Base-by-base conservation (phyloP, 352 stramenopile species). In the Phytophthora pseudosyringae region DNA sequence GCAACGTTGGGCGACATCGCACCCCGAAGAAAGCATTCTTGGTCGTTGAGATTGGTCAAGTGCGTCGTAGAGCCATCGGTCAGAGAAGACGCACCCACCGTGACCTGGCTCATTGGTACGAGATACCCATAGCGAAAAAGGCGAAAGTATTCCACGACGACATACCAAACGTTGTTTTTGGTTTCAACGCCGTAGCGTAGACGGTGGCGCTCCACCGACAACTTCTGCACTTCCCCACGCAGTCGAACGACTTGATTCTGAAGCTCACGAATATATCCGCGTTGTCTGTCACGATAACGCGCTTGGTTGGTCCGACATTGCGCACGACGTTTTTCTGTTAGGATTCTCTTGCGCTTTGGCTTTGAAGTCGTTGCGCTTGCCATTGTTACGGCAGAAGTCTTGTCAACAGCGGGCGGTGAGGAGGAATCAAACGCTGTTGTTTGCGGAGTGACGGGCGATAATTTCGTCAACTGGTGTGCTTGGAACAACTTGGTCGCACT, bases 241-340 rank as follows among this genome's bases (percentile, higher is more conserved):
- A 80, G 54, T 5, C 41, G 9, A 25, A 41, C 21, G 11, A 72
- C 62, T 26, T 29, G 41, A 18, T 58, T 12, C 33, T 74, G 50
- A 3, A 74, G 46, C 2, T 69, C 46, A 3, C 39, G n/a, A 3
- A 36, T 32, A 21, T 60, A 50, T 4, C 44, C 38, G 9, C 45
- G 60, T 29, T 79, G 68, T 38, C 70, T 70, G 15, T 67, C 66
- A 32, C 75, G 72, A 50, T 81, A 84, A 15, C 60, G 59, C n/a
- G 67, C 76, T 46, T 81, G 76, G 54, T 81, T 84, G 10, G 25
- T 47, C 3, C 69, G 72, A 29, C 76, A 78, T 47, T 81, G 69
- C 21, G 81, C 63, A 11, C 68, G 67, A 16, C 67, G 70, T 40
- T 60, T 51, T 5, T 76, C 60, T 3, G 69, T 73, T 43, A 64